Evolutionary conservation across 805 yeast species (phyloP), one percentile per base, ranked within the genome.

Genomic region (Metschnikowia shivogae): DNA sequence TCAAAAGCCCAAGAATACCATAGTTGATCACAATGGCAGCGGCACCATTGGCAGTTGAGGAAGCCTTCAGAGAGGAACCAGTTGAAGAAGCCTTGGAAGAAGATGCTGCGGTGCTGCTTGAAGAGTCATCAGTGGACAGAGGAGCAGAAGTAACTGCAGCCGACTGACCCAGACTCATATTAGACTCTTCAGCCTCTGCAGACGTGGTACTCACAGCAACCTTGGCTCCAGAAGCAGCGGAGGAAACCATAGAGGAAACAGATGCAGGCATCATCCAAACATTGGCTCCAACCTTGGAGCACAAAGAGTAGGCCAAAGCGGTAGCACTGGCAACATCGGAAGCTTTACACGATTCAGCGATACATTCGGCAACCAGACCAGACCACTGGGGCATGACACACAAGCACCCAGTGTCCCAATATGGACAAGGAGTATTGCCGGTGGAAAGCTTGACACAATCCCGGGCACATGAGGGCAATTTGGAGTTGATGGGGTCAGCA

Each of bases 331-430:
- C 62, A 31, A 74, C 67, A 39, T 65, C 76, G 1, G 47, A 29
- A 14, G 71, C 76, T 4, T 48, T 26, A 54, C 78, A 73, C 24
- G 56, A 50, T 14, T 56, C 45, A 27, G 73, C 76, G 44, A 73
- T 54, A 55, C 78, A 73, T 32, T 63, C 62, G 20, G 67, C 78
- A 9, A 73, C 77, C 43, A 53, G 45, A 6, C 74, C 74, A 31
- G 68, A 62, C 72, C 73, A 73, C 48, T 65, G 70, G 12, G 76
- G 72, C 74, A 73, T 71, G 27, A 72, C 73, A 55, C 78, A 73
- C 39, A 73, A 63, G 49, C 78, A 73, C 7, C 78, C 78, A 26
- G 77, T 70, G 52, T 73, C 78, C 77, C 77, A 73, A 57, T 73
- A 72, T 37, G 79, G 79, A 51, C 79, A 74, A 19, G 78, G 78